Evolutionary conservation across 768 basidiomycete species (phyloP), one percentile per base, ranked within the genome.

Genomic region (Collybia sordida): DNA sequence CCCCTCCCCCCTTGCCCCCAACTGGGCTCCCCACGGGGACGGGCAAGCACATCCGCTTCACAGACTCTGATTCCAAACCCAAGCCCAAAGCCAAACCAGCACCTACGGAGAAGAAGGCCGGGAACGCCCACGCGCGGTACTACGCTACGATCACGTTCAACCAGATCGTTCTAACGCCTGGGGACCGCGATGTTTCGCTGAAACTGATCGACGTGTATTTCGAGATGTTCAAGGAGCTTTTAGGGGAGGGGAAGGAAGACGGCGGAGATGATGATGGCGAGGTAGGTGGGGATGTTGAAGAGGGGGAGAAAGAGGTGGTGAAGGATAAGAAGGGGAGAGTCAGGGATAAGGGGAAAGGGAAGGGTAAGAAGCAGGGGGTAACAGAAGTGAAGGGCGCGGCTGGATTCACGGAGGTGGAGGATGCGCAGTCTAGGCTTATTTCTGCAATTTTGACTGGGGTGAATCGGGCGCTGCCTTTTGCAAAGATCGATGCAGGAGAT

Each of bases 91-190:
- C 65, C 1, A 71, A 69, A 46, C 22, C 68, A 8, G 50, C 56
- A 7, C 19, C 58, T 1, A 24, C 58, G 4, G 40, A 65, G 11
- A 74, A 78, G 64, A 73, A 72, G 42, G 61, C 67, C 8, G 75
- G 73, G 39, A 85, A 83, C 57, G 71, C 77, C 12, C 94, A 98
- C 66, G 88, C 86, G 0, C 79, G 86, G 43, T 99, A 98, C 69
- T 99, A 98, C 65, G 84, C 92, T 14, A 77, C 88, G 4, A 93
- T 97, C 61, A 97, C 97, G 0, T 85, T 98, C 57, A 98, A 98
- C 65, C 97, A 98, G 68, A 85, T 95, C 50, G 82, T 93, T 35
- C 75, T 98, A 24, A 71, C 76, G 8, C 76, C 80, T 5, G 72
- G 64, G 15, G 94, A 97, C 57, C 74, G 80, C 7, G 82, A 82